Percentiles rank a stretch among this genome's conserved stretches.
Evolutionary conservation across 495 filamentous ascomycete species (phyloP).

Genomic region (Pseudevernia furfuracea): DNA sequence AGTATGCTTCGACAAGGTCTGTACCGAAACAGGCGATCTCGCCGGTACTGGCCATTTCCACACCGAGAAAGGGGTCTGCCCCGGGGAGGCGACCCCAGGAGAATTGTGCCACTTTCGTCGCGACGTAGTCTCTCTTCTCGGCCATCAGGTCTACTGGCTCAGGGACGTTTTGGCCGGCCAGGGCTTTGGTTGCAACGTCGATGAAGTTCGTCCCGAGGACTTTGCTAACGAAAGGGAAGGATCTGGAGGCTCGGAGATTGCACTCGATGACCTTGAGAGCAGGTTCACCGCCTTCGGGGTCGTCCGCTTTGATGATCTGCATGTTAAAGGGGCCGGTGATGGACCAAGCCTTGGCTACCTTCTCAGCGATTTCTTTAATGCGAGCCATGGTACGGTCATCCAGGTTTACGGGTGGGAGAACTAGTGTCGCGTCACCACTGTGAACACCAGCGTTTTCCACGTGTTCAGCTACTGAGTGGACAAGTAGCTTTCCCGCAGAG

Average conservation of each 20-base stretch:
- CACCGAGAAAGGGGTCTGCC: conserved; percentile 93
- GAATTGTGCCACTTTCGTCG: conserved; percentile 97
- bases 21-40: conserved; percentile 99
- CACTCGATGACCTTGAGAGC: conserved; percentile 94
- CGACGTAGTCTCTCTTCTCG: conserved; percentile 78
- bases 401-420: conserved; percentile 75
- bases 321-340: conserved; percentile 99
- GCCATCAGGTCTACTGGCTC: conserved; percentile 84
- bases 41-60: conserved; percentile 95
- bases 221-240: conserved; percentile 96
- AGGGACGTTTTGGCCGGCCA: conserved; percentile 79
- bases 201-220: conserved; percentile 97
- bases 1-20: conserved; percentile 92
- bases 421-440: conserved; percentile 89
- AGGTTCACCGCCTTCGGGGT: conserved; percentile 58
- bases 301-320: conserved; percentile 94
- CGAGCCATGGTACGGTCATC: conserved; percentile 69
- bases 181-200: conserved; percentile 88
- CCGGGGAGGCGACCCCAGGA: conserved; percentile 98
- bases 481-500: conserved; percentile 71
- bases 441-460: conserved; percentile 95
- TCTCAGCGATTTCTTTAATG: conserved; percentile 88
- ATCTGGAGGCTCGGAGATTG: conserved; percentile 94
- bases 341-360: conserved; percentile 93
- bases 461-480: conserved; percentile 94